Evolutionary conservation across 179 eudicot genomes (phyloP).

Genomic region (Nepenthes alata): DNA sequence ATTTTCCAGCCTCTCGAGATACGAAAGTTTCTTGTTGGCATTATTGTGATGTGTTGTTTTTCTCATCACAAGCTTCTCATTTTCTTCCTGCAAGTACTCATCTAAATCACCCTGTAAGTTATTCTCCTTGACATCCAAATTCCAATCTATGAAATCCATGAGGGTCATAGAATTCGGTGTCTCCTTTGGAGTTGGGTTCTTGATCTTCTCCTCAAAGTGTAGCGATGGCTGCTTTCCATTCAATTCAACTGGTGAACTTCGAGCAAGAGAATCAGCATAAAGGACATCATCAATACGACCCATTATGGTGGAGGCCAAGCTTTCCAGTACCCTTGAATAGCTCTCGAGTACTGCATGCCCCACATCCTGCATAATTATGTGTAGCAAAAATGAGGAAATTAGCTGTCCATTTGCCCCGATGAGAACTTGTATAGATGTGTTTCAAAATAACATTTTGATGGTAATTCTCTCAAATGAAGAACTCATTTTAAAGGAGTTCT

Average conservation of each 20-base stretch:
- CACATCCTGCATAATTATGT: conserved; percentile 43
- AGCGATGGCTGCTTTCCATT: conserved; percentile 20
- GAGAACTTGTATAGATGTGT: not conserved
- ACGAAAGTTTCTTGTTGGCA: conserved; percentile 35
- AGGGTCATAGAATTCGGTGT: conserved; percentile 52
- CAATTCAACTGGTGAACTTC: conserved; percentile 25
- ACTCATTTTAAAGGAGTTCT: too few relatives aligned
- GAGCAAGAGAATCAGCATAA: conserved; percentile 38
- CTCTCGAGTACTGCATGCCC: conserved; percentile 84
- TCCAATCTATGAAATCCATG: conserved; percentile 78
- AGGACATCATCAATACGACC: conserved; percentile 69
- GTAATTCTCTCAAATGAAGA: too few relatives aligned
- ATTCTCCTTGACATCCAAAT: conserved; percentile 18
- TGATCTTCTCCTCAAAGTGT: conserved; percentile 9
- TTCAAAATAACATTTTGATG: too few relatives aligned
- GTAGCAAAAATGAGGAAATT: not conserved
- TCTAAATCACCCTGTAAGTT: conserved; percentile 17
- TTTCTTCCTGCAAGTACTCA: conserved; percentile 14
- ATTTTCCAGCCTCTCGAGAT: conserved; percentile 53
- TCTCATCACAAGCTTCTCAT: conserved; percentile 19
- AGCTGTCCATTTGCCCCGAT: not conserved
- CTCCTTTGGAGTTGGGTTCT: conserved; percentile 14
- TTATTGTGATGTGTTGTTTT: conserved; percentile 19
- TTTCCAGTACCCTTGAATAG: conserved; percentile 82
- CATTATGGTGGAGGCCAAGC: conserved; percentile 64